Evolutionary conservation across 768 basidiomycete genomes (phyloP), one percentile per base, ranked within the genome.

Genomic region (Lactarius deliciosus): DNA sequence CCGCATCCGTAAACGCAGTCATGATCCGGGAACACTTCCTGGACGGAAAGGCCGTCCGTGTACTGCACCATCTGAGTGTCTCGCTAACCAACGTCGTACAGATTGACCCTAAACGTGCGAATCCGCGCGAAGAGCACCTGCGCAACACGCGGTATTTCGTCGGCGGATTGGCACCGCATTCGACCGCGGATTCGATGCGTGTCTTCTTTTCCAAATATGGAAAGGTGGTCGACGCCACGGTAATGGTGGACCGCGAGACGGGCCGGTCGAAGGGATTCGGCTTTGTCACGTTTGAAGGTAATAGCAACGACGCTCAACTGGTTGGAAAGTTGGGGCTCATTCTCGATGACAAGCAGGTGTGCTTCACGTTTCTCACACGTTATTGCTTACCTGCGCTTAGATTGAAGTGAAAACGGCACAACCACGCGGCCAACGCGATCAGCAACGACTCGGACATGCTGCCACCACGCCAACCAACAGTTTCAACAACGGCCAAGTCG

Each of bases 71-170:
- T 59, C 61, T 53, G 10, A 41, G 28, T 30, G 25, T 57, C 32
- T 9, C n/a, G n/a, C n/a, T n/a, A n/a, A n/a, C n/a, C n/a, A n/a
- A n/a, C n/a, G n/a, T n/a, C n/a, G n/a, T 1, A 1, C 45, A 99
- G 96, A 99, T 99, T 76, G 97, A 98, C 74, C 97, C 97, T 20
- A 99, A 99, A 79, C 88, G 96, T 63, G 97, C 97, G 2, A 97
- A 98, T 70, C 97, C 97, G 10, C 85, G 96, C 68, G 92, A 96
- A 76, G 97, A 98, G 67, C 96, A n/a, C n/a, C n/a, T n/a, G n/a
- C n/a, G n/a, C n/a, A n/a, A n/a, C n/a, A n/a, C n/a, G n/a, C n/a
- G n/a, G n/a, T n/a, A n/a, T n/a, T n/a, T n/a, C n/a, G n/a, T n/a
- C n/a, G n/a, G n/a, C n/a, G n/a, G n/a, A n/a, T n/a, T n/a, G n/a